These are phyloP conservation scores for Trypanosoma platydactyli DNA, from an alignment of 208 protist genomes.

Conservation along the genomic window DNA sequence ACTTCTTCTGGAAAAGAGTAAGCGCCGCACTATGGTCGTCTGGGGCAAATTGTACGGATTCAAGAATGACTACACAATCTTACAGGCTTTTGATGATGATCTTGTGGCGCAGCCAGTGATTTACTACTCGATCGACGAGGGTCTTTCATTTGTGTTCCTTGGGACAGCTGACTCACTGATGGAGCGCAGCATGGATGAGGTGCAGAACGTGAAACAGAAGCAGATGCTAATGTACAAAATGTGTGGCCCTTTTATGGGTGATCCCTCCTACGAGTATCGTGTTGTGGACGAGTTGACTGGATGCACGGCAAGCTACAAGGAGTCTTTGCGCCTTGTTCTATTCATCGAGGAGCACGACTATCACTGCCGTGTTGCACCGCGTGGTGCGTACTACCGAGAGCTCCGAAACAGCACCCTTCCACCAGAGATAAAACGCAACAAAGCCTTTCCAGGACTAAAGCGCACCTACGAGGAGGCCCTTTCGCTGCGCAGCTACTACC, in stretches of 20 bases:
- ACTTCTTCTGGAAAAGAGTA: constrained; percentile 57
- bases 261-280: constrained; percentile 88
- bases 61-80: constrained; percentile 84
- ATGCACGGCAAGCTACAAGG: constrained; percentile 48
- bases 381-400: constrained; percentile 68
- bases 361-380: constrained; percentile 79
- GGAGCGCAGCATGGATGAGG: constrained; percentile 32
- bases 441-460: constrained; percentile 55
- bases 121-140: constrained; percentile 82
- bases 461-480: constrained; percentile 48
- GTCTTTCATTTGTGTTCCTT: constrained; percentile 77
- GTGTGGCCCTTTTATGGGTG: constrained; percentile 76
- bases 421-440: constrained; percentile 47
- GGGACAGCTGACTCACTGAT: constrained; percentile 71
- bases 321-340: constrained; percentile 75
- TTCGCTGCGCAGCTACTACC: constrained; percentile 79
- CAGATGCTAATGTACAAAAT: constrained; percentile 61
- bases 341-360: constrained; percentile 85
- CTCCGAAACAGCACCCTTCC: constrained; percentile 40
- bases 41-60: constrained; percentile 87
- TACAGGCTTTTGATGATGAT: constrained; percentile 76
- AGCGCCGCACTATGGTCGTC: constrained; percentile 59
- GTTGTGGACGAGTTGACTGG: constrained; percentile 39
- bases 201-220: constrained; percentile 61
- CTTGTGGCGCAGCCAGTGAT: constrained; percentile 72